phyloP scores from a whole-genome alignment of 768 basidiomycete species.

The Xerocomellus chrysenteron region DNA sequence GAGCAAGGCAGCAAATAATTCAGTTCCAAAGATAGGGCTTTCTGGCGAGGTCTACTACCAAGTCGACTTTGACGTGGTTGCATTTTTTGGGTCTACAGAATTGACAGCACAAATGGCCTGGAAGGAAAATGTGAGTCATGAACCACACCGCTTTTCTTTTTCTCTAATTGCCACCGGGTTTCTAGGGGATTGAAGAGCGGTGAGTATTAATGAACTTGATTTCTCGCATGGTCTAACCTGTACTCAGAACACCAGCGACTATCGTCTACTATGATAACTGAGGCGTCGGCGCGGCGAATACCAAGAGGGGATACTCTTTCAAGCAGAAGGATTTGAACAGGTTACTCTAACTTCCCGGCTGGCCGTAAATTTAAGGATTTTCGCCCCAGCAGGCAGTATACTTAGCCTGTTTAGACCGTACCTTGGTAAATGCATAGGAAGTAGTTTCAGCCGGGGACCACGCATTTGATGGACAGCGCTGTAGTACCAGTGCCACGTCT shows the following conservation, averaged over 20 bases:
- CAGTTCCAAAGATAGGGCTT: neutral
- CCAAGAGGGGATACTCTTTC: neutral
- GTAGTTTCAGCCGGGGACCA: no score
- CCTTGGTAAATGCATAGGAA: no score
- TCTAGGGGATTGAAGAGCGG: neutral
- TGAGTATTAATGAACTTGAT: neutral
- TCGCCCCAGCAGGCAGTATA: no score
- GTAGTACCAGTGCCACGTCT: no score
- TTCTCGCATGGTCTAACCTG: neutral
- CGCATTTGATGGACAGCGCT: no score
- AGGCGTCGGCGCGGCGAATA: neutral
- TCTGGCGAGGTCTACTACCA: neutral
- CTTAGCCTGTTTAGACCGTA: no score
- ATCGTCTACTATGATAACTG: neutral
- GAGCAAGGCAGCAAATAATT: neutral
- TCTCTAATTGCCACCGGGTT: neutral
- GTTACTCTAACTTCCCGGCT: no score
- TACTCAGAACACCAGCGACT: neutral
- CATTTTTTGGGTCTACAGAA: conserved; percentile 3
- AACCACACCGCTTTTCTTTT: neutral
- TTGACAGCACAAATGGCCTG: conserved; percentile 3
- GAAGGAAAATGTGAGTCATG: neutral
- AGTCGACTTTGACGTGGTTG: neutral
- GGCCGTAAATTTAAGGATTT: no score
- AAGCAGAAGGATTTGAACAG: no score